Base-by-base conservation (phyloP, 768 basidiomycete species). In the Sporobolomyces roseus region DNA sequence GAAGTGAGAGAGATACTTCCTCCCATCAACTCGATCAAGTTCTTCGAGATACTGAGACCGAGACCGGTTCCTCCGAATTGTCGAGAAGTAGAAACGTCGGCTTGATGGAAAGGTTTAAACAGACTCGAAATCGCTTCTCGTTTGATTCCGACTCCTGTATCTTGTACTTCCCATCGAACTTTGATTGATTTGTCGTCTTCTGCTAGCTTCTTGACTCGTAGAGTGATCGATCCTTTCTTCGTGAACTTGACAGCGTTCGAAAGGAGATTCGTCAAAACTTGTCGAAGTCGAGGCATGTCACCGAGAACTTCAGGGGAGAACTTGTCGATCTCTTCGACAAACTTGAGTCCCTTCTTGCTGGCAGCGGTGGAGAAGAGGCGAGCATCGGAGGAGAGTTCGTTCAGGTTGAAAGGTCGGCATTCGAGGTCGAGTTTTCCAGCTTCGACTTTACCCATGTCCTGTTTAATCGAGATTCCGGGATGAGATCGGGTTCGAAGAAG, bases 21-120 rank as follows among this genome's bases (percentile, higher is more conserved):
- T 41, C 69, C 69, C 71, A 74, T 70, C 43, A 72, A 59, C 46
- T 70, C 71, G 50, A 68, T 68, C 19, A 74, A 65, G 13, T 68
- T 60, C 45, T 70, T 70, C 41, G 68, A 60, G 76, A 99, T 98
- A 17, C 92, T 93, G 49, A 97, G 83, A 14, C 94, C 94, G 7
- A 98, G 83, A 75, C 94, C 93, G 3, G 93, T 94, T 36, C 93
- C 93, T 72, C 93, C 93, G 73, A 94, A 97, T 82, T 93, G 52
- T 6, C 70, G 81, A 4, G 93, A 94, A 2, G 93, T 97, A 5
- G 91, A 93, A 32, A 93, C 92, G 82, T 97, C 93, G 1, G 93
- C 94, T 78, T 98, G 94, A 74, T 91, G 91, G 81, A 99, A 99
- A 2, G 94, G 96, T 77, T 99, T 91, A 80, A 99, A 99, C 77